A percentile compares a stretch with the other conserved stretches of the same genome.
These are phyloP conservation scores for Lepiota brunneoincarnata DNA, from an alignment of 768 basidiomycete genomes.

Conservation along the genomic window DNA sequence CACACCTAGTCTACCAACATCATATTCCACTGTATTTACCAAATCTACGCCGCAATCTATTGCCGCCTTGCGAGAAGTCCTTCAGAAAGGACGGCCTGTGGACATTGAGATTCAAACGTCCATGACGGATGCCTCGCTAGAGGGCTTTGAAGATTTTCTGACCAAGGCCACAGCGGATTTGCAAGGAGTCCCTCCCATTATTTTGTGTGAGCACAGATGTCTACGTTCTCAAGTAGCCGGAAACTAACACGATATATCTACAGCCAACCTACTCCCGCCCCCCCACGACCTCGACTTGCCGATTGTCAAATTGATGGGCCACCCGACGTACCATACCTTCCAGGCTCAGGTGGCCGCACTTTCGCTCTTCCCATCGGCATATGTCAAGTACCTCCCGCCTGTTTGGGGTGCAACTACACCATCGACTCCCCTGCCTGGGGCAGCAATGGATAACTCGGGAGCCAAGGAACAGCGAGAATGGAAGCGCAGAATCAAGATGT, in stretches of 20 bases:
- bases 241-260: slow-evolving; percentile 4
- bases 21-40: slow-evolving; percentile 58
- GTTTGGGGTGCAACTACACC: slow-evolving; percentile 65
- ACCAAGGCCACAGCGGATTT: slow-evolving; percentile 54
- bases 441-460: slow-evolving; percentile 34
- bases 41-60: slow-evolving; percentile 45
- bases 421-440: slow-evolving; percentile 37
- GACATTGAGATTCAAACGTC: slow-evolving; percentile 67
- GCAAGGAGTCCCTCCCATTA: slow-evolving; percentile 49
- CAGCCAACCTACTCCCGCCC: slow-evolving; percentile 81
- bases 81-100: slow-evolving; percentile 58
- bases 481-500: slow-evolving; percentile 80
- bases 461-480: slow-evolving; percentile 59
- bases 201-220: slow-evolving; percentile 53
- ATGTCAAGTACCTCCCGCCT: slow-evolving; percentile 77
- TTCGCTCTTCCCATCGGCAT: slow-evolving; percentile 70
- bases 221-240: neutral
- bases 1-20: slow-evolving; percentile 33
- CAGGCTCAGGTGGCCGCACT: slow-evolving; percentile 70
- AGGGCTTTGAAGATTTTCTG: slow-evolving; percentile 70
- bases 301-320: slow-evolving; percentile 77
- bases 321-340: slow-evolving; percentile 70
- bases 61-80: slow-evolving; percentile 62
- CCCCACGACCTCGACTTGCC: slow-evolving; percentile 69
- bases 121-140: slow-evolving; percentile 52